These are phyloP conservation scores for Mycena leptocephala DNA, from an alignment of 768 basidiomycete genomes.

Conservation along the genomic window DNA sequence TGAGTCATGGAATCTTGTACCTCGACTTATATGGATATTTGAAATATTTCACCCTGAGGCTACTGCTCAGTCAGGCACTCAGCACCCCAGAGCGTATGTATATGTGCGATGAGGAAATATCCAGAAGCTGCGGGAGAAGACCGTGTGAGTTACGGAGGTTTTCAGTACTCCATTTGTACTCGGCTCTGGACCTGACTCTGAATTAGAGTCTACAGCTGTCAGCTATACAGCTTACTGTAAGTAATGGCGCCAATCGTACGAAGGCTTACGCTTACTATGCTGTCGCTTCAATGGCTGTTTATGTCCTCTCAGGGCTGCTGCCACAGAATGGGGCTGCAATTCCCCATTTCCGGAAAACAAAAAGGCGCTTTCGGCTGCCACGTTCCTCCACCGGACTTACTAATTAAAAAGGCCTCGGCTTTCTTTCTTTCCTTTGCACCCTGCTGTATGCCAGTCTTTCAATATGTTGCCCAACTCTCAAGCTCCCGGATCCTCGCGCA, in stretches of 20 bases:
- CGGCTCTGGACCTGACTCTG: not conserved
- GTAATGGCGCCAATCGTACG: conserved; percentile 12
- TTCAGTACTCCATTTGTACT: conserved; percentile 4
- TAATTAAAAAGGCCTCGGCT: not conserved
- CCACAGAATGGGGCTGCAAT: conserved; percentile 21
- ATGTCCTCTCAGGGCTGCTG: no score
- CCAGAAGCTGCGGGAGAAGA: no score
- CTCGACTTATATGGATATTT: no score
- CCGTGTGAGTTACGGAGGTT: not conserved
- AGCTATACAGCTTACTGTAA: conserved; percentile 9
- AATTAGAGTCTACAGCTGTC: not conserved
- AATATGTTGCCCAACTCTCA: not conserved
- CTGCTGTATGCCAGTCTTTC: conserved; percentile 4
- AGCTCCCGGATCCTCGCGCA: not conserved
- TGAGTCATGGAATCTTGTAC: no score
- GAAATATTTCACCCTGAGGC: no score
- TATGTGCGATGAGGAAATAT: no score
- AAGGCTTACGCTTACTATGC: not conserved
- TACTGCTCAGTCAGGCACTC: no score
- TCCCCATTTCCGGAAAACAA: conserved; percentile 23
- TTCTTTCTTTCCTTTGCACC: not conserved
- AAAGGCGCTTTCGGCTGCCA: conserved; percentile 28
- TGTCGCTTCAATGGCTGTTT: conserved; percentile 7
- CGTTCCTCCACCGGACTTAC: conserved; percentile 15
- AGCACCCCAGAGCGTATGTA: no score